Evolutionary conservation across 345 rosid species (phyloP), one percentile per base, ranked within the genome.

Genomic region (Populus simonii): DNA sequence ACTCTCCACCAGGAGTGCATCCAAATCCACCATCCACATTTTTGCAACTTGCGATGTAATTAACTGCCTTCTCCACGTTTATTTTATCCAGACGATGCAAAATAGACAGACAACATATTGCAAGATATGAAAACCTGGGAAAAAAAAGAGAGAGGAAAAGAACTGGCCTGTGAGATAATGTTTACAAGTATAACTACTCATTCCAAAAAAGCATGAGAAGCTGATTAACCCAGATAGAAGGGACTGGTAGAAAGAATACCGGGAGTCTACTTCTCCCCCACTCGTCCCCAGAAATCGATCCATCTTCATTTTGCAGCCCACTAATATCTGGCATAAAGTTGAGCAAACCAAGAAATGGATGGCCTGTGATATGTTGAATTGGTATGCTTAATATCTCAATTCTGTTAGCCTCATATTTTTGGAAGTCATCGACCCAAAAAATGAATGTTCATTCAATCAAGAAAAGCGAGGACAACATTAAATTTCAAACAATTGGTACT

Each of bases 181-280:
- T 38, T 62, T 47, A 18, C 4, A 66, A 18, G 12, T 55, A 11
- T 65, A 65, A 65, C 35, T 10, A 29, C 9, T 23, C 31, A 31
- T 25, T 27, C 33, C 7, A 65, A 65, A 22, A 22, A 65, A 6
- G 57, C 20, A 51, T 51, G 57, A 51, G 57, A 51, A 16, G n/a
- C 57, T 51, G 8, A 51, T 51, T 51, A 51, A n/a, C 57, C 10
- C 68, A 27, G 22, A 27, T 45, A 18, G 63, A 49, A 20, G 33
- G 5, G 29, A 9, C 4, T 15, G 45, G 7, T 33, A 25, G 70
- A 71, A 76, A 83, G 20, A 76, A 72, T 76, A 96, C 98, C 97
- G 82, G 25, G 97, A 84, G 83, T 96, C 99, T 76, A 92, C 89
- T 88, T 96, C 99, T 51, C 98, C 99, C 99, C 98, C 97, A 96